phyloP scores from a whole-genome alignment of 176 grass and related monocot genomes.

The Eleusine indica region DNA sequence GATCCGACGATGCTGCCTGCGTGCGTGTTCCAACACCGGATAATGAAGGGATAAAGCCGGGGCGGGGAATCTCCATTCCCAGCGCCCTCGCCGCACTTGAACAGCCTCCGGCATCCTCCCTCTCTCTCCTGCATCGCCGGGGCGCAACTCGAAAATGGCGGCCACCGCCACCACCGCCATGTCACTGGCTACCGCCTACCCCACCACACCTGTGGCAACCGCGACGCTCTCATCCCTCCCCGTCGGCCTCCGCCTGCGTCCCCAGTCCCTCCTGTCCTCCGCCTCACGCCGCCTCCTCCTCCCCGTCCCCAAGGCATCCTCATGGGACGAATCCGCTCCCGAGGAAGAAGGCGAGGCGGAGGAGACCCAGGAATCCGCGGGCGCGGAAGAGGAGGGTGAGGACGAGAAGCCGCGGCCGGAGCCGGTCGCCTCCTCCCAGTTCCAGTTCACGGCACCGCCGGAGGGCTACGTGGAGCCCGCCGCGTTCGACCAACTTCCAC shows the following conservation, averaged over 20 bases:
- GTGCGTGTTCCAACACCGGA: background rate
- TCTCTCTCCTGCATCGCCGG: background rate
- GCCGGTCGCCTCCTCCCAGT: constrained; percentile 44
- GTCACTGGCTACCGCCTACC: constrained; percentile 48
- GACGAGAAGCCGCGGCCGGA: constrained; percentile 47
- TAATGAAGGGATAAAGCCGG: constrained; percentile 71
- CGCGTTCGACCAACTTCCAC: constrained; percentile 68
- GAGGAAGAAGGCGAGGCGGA: constrained; percentile 24
- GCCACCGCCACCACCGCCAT: constrained; percentile 26
- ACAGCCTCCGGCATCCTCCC: background rate
- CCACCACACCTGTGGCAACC: constrained; percentile 40
- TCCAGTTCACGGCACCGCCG: constrained; percentile 56
- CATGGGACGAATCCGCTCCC: constrained; percentile 42
- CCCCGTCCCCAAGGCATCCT: constrained; percentile 41
- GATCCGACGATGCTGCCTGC: too few species aligned
- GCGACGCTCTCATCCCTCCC: constrained; percentile 40
- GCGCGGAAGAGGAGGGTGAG: constrained; percentile 7
- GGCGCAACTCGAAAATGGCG: constrained; percentile 40
- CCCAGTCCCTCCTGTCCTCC: constrained; percentile 31
- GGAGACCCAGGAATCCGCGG: constrained; percentile 36
- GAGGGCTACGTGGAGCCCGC: constrained; percentile 74
- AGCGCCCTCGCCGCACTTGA: background rate
- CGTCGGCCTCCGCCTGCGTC: constrained; percentile 16
- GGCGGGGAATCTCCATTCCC: constrained; percentile 18
- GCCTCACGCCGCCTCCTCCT: constrained; percentile 18